Base-by-base conservation (phyloP, 2,329 filamentous ascomycete species). In the Hymenoscyphus scutula region DNA sequence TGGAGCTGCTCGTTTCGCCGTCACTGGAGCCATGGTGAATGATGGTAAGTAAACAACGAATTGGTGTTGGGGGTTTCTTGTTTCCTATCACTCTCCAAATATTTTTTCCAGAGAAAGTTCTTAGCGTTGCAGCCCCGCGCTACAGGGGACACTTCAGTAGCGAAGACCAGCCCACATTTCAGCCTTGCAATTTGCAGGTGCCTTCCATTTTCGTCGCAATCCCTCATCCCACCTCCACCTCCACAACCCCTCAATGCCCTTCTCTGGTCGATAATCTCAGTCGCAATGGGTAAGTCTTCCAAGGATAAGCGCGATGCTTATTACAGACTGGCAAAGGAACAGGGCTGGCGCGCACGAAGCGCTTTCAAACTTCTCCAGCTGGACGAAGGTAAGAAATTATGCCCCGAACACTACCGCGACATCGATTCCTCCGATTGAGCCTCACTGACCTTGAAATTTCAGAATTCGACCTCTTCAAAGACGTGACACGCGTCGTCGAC, bases 231-330 rank as follows among this genome's bases (percentile, higher is more conserved):
- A 57, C 25, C 27, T 38, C 37, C 32, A 57, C 25, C 27, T 38
- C 32, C 15, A 8, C 19, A 27, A 27, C 25, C 32, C 32, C 45
- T 51, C 45, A 23, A 25, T 51, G 45, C 7, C 8, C 3, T 51
- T 51, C 15, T 51, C n/a, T 51, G 19, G 3, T 25, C 45, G 19
- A 51, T 25, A 51, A 51, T 51, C 45, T 53, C 41, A 41, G 17
- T 23, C 59, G n/a, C 25, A 45, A 96, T 97, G 93, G 93, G 93
- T 1, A 98, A 98, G 76, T 97, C 95, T 1, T 98, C 94, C 56
- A 99, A 99, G 77, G 95, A 99, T 75, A 99, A 99, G 79, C 90
- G 95, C 59, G 95, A 99, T 76, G 93, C 93, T 54, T 99, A 99
- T 79, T 99, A 99, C 74, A 87, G 95, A 60, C 89, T 99, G 8